These are phyloP conservation scores for Scutellaria galericulata DNA, from an alignment of 257 asterid species.

Conservation along the genomic window DNA sequence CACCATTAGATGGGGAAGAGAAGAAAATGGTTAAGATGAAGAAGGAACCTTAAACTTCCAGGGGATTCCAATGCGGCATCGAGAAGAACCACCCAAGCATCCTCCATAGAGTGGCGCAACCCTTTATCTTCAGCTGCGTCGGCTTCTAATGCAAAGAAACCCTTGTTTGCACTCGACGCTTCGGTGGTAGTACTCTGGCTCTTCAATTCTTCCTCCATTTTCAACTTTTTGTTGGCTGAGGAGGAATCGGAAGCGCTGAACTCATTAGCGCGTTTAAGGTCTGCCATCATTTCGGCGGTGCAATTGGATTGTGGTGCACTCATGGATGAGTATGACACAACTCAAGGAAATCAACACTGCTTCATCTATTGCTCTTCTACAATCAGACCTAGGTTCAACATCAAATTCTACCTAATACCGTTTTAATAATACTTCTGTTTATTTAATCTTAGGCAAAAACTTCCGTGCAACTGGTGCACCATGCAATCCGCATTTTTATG, in stretches of 20 bases:
- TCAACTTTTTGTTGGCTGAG: conserved; percentile 44
- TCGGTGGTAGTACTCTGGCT: conserved; percentile 27
- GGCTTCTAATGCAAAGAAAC: conserved; percentile 56
- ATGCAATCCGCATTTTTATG: too few relatives aligned
- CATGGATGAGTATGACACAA: too few relatives aligned
- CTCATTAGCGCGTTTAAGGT: conserved; percentile 46
- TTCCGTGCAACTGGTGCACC: too few relatives aligned
- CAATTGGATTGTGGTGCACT: background rate
- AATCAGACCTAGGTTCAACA: too few relatives aligned
- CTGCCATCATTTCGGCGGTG: conserved; percentile 32
- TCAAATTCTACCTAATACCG: too few relatives aligned
- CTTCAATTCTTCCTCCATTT: conserved; percentile 38
- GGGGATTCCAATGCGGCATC: conserved; percentile 60
- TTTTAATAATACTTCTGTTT: too few relatives aligned
- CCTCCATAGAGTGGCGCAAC: conserved; percentile 82
- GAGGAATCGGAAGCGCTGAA: conserved; percentile 34
- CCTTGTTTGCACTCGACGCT: conserved; percentile 33
- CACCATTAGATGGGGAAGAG: background rate
- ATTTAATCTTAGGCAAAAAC: too few relatives aligned
- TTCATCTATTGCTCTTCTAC: too few relatives aligned
- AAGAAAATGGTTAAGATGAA: background rate
- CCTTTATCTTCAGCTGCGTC: conserved; percentile 93
- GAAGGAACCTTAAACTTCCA: conserved; percentile 59
- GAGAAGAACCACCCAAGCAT: conserved; percentile 73
- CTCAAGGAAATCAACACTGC: too few relatives aligned